Base-by-base conservation (phyloP, 805 yeast genomes). In the Ogataea minuta region DNA sequence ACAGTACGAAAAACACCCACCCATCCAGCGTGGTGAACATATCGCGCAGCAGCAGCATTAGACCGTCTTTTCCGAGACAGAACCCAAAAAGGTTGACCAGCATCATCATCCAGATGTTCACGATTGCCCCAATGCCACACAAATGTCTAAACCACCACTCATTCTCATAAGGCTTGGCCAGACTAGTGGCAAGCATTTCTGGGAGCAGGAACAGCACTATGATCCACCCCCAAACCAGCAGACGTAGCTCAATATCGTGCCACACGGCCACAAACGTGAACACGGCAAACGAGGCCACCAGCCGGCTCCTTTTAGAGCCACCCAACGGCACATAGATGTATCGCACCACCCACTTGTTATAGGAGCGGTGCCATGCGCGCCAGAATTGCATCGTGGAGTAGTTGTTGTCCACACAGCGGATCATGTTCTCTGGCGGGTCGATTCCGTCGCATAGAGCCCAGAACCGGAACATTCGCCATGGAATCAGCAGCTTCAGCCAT, bases 331-430 rank as follows among this genome's bases (percentile, higher is more conserved):
- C 72, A 53, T 93, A 93, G 28, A 93, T 75, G 61, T 93, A 93
- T 45, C 95, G 72, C 17, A 85, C 75, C 23, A 86, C 84, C 95
- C 96, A 93, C 50, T 84, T 76, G 64, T 91, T 90, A 66, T 71
- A 93, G 33, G 95, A 83, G 56, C 98, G 76, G 63, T 93, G 99
- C 99, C 99, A 93, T 3, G 96, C 95, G 57, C 98, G 75, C 99
- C 99, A 93, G 60, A 93, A 93, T n/a, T 93, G 88, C 45, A 87
- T 62, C 0, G 96, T 93, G 23, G 95, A 84, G 61, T 81, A 93
- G 63, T 93, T 93, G 63, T 93, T 88, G 59, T 88, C 85, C 79
- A 93, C 87, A 59, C 98, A 90, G 43, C 99, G 71, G 41, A 93
- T 80, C 98, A 93, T 93, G 56, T 93, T 93, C 59, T 93, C 99